phyloP scores from a whole-genome alignment of 2,329 filamentous ascomycete species.

The Penicillium sumatraense region DNA sequence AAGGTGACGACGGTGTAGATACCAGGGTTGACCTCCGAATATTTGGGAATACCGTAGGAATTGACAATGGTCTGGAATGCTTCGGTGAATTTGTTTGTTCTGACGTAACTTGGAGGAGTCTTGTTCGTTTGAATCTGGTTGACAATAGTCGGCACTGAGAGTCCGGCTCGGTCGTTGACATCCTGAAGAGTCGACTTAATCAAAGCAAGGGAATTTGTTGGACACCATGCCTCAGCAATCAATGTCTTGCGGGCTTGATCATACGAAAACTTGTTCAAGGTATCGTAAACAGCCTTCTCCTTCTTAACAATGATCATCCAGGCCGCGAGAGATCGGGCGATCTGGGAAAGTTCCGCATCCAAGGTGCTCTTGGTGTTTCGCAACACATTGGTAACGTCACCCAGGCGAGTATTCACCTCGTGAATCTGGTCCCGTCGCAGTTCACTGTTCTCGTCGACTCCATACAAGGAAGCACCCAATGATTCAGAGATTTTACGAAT shows the following conservation, averaged over 20 bases:
- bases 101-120: constrained; percentile 94
- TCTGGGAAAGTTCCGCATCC: constrained; percentile 89
- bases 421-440: constrained; percentile 93
- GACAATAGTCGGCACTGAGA: constrained; percentile 98
- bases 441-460: constrained; percentile 96
- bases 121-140: constrained; percentile 97
- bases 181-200: constrained; percentile 95
- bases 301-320: constrained; percentile 99
- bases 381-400: constrained; percentile 89
- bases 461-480: constrained; percentile 92
- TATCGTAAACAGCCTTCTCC: constrained; percentile 97
- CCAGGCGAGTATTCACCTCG: constrained; percentile 91
- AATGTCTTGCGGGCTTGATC: constrained; percentile 93
- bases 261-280: constrained; percentile 94
- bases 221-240: constrained; percentile 97
- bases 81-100: constrained; percentile 98
- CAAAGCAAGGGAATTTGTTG: constrained; percentile 83
- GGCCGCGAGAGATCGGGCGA: constrained; percentile 86
- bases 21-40: constrained; percentile 95
- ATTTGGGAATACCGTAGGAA: constrained; percentile 96
- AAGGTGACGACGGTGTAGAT: constrained; percentile 96
- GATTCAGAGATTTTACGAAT: constrained; percentile 99
- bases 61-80: constrained; percentile 99
- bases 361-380: constrained; percentile 94
- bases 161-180: constrained; percentile 91